These are phyloP conservation scores for Extremus antarcticus DNA, from an alignment of 495 filamentous ascomycete species.

Conservation along the genomic window DNA sequence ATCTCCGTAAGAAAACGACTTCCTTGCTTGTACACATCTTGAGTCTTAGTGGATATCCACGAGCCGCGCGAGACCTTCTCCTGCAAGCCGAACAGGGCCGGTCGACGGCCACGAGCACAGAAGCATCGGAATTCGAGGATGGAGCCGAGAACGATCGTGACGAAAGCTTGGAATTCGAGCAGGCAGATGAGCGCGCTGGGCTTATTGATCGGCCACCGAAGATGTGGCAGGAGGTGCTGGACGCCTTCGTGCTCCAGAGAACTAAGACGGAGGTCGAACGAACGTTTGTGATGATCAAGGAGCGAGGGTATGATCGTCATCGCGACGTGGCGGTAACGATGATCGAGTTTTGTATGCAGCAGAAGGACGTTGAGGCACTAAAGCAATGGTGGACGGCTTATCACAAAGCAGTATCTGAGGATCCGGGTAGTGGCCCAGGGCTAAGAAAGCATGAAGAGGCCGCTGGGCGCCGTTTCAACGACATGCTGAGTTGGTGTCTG, in stretches of 20 bases:
- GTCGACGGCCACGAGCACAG: no score
- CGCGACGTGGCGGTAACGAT: neutral
- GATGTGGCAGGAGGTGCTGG: no score
- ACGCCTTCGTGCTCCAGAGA: neutral
- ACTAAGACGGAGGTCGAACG: neutral
- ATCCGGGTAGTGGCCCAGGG: no score
- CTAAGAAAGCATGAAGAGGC: neutral
- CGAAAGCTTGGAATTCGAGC: neutral
- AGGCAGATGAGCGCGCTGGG: no score
- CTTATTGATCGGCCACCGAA: no score
- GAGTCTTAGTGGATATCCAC: neutral
- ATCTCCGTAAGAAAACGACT: neutral
- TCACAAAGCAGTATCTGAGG: neutral
- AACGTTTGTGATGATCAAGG: neutral
- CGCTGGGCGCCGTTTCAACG: conserved; percentile 24
- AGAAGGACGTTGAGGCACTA: neutral
- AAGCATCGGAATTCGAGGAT: no score
- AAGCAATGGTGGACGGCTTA: neutral
- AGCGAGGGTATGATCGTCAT: neutral
- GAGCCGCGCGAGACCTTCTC: neutral
- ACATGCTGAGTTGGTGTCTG: conserved; percentile 46
- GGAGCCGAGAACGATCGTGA: neutral
- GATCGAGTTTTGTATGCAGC: neutral
- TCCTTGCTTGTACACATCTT: neutral
- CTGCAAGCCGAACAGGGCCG: neutral